phyloP scores from a whole-genome alignment of 2,329 filamentous ascomycete genomes.

The Aspergillus spinulosporus region DNA sequence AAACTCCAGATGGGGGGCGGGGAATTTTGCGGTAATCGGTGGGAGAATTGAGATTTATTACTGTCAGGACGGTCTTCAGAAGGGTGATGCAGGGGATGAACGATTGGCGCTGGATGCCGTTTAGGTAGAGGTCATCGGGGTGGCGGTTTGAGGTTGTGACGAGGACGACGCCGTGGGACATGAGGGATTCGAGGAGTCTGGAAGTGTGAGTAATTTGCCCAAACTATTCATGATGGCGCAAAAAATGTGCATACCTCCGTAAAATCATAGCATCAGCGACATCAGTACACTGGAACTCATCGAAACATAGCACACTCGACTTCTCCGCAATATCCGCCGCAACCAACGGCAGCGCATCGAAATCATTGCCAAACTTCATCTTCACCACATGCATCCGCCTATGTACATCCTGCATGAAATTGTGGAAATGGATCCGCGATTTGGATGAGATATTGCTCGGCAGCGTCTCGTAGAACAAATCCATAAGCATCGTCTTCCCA shows the following conservation, averaged over 20 bases:
- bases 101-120: slow-evolving; percentile 92
- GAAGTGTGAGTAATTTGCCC: not conserved
- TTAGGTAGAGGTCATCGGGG: slow-evolving; percentile 94
- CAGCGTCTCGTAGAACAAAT: slow-evolving; percentile 92
- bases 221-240: not conserved
- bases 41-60: slow-evolving; percentile 91
- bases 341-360: slow-evolving; percentile 88
- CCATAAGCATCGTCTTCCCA: slow-evolving; percentile 99
- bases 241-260: slow-evolving; percentile 57
- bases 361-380: slow-evolving; percentile 81
- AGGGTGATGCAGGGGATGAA: slow-evolving; percentile 95
- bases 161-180: slow-evolving; percentile 97
- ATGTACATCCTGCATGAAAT: slow-evolving; percentile 99
- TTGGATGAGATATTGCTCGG: slow-evolving; percentile 77
- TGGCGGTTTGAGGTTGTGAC: slow-evolving; percentile 97
- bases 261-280: slow-evolving; percentile 99
- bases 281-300: slow-evolving; percentile 98
- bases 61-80: slow-evolving; percentile 76
- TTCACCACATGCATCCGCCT: slow-evolving; percentile 87
- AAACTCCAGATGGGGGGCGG: slow-evolving; percentile 87
- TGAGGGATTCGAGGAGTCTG: slow-evolving; percentile 79
- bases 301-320: slow-evolving; percentile 88
- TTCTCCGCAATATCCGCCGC: slow-evolving; percentile 89
- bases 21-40: slow-evolving; percentile 98
- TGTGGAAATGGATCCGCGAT: slow-evolving; percentile 96